These are phyloP conservation scores for Lactuca saligna DNA, from an alignment of 129 eudicot species.

Conservation along the genomic window DNA sequence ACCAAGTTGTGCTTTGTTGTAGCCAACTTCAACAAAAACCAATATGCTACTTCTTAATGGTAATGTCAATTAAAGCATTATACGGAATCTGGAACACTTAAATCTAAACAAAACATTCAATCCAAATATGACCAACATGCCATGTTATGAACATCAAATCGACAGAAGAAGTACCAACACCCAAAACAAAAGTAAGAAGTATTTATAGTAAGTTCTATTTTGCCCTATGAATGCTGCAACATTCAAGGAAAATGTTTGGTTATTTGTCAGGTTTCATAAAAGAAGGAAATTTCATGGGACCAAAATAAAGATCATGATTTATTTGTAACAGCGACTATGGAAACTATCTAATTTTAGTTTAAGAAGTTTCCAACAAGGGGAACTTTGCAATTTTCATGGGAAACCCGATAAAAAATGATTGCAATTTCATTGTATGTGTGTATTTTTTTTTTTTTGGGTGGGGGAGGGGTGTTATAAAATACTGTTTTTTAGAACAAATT, in stretches of 20 bases:
- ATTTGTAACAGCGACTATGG: not conserved
- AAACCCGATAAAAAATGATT: conserved; percentile 6
- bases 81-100: not conserved
- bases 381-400: conserved; percentile 1
- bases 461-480: not conserved
- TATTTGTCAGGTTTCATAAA: not conserved
- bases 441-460: too few relatives aligned
- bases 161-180: not conserved
- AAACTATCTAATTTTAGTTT: not conserved
- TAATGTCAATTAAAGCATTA: conserved; percentile 10
- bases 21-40: not conserved
- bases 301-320: not conserved
- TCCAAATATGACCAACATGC: not conserved
- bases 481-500: not conserved
- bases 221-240: conserved; percentile 5
- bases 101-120: not conserved
- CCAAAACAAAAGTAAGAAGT: conserved; percentile 2
- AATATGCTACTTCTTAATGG: not conserved
- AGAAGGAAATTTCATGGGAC: conserved; percentile 1
- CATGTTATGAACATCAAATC: not conserved
- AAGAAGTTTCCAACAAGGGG: not conserved
- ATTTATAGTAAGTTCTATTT: not conserved
- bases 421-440: not conserved
- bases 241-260: conserved; percentile 1
- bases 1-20: not conserved